These are phyloP conservation scores for Fusarium papillatum DNA, from an alignment of 2,329 filamentous ascomycete species.

Conservation along the genomic window DNA sequence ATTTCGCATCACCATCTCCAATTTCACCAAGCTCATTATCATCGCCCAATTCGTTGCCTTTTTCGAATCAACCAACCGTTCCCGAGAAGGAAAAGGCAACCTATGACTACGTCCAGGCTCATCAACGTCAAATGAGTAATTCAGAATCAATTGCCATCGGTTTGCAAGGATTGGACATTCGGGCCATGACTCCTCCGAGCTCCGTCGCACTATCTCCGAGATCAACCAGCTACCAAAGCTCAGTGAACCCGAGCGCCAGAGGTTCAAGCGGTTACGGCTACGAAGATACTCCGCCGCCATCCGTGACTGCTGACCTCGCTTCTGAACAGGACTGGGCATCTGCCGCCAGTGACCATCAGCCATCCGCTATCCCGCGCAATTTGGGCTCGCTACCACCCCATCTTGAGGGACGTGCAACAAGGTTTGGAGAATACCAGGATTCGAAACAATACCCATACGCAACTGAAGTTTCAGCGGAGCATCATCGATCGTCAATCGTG, in stretches of 20 bases:
- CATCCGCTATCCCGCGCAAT: neutral
- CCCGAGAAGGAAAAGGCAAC: neutral
- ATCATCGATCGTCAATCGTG: neutral
- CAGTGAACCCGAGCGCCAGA: neutral
- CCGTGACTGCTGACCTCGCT: neutral
- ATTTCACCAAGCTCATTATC: neutral
- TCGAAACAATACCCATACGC: neutral
- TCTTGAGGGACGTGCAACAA: neutral
- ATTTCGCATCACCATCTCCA: neutral
- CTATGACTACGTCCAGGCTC: neutral
- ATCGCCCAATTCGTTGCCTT: neutral
- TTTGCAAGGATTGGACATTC: neutral
- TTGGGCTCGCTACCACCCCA: neutral
- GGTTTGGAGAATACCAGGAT: neutral
- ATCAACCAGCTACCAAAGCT: neutral
- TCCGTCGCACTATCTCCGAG: neutral
- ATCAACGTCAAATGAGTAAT: neutral
- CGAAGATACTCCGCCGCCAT: neutral
- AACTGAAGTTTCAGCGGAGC: neutral
- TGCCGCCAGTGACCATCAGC: neutral
- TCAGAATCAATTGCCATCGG: neutral
- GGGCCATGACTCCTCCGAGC: slow-evolving; percentile 1
- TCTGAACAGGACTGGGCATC: neutral
- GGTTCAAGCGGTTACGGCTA: neutral
- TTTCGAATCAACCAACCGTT: neutral